phyloP scores from a whole-genome alignment of 106 monocot genomes.

The Xerophyta viscosa region DNA sequence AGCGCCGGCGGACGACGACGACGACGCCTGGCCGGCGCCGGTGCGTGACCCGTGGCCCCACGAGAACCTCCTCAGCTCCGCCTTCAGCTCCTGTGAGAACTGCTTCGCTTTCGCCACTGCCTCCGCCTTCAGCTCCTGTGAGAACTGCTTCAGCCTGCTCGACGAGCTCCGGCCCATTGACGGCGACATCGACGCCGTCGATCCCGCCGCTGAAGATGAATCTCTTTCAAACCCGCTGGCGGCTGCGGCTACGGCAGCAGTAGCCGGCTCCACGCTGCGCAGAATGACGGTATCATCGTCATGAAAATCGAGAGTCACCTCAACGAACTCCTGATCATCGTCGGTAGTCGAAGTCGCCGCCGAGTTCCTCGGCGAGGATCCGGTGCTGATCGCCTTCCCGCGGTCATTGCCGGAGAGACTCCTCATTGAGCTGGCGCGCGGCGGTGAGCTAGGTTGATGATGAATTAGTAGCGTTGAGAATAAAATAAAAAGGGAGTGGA shows the following conservation, averaged over 20 bases:
- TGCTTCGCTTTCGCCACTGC: slow-evolving; percentile 49
- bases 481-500: too few species aligned
- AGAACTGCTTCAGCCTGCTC: slow-evolving; percentile 53
- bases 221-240: background rate
- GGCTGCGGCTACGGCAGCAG: background rate
- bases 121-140: slow-evolving; percentile 70
- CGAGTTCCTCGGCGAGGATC: slow-evolving; percentile 27
- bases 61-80: slow-evolving; percentile 46
- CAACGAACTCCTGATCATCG: slow-evolving; percentile 61
- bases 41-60: slow-evolving; percentile 17
- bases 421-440: background rate
- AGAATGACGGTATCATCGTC: slow-evolving; percentile 74
- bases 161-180: slow-evolving; percentile 53
- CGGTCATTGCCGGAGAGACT: slow-evolving; percentile 34
- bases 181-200: slow-evolving; percentile 28
- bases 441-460: too few species aligned
- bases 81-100: slow-evolving; percentile 44
- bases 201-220: slow-evolving; percentile 1
- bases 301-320: slow-evolving; percentile 79
- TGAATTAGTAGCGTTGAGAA: too few species aligned
- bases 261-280: slow-evolving; percentile 54
- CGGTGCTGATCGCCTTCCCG: slow-evolving; percentile 7
- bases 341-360: slow-evolving; percentile 4
- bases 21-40: background rate
- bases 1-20: background rate